A percentile compares a stretch with the other conserved stretches of the same genome.
These are phyloP conservation scores for Daldinia loculata DNA, from an alignment of 495 filamentous ascomycete species.

Conservation along the genomic window DNA sequence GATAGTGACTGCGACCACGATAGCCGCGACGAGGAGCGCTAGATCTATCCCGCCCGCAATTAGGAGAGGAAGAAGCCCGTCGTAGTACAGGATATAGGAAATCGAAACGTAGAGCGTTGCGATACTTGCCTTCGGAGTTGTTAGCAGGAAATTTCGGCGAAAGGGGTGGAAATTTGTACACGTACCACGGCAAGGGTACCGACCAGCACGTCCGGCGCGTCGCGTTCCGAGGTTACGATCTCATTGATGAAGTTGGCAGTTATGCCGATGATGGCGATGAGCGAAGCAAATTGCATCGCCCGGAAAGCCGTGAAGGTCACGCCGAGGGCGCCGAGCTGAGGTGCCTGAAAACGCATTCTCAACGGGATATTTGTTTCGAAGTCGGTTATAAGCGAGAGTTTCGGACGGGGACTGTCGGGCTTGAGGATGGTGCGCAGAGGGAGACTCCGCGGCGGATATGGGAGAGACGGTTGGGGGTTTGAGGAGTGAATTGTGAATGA, in stretches of 20 bases:
- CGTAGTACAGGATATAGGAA: conserved; percentile 77
- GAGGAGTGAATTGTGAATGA: conserved; percentile 47
- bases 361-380: conserved; percentile 43
- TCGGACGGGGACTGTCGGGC: conserved; percentile 32
- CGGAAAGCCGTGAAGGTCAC: conserved; percentile 79
- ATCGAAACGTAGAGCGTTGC: conserved; percentile 79
- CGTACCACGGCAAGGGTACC: conserved; percentile 82
- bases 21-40: conserved; percentile 73
- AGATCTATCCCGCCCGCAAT: conserved; percentile 70
- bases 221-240: conserved; percentile 69
- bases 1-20: conserved; percentile 73
- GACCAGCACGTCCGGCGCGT: conserved; percentile 75
- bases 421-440: conserved; percentile 45
- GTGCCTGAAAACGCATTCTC: conserved; percentile 47
- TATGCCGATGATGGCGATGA: conserved; percentile 84
- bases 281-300: conserved; percentile 71
- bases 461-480: conserved; percentile 39
- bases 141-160: conserved; percentile 14
- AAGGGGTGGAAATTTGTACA: conserved; percentile 39
- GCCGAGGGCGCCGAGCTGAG: conserved; percentile 77
- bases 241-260: conserved; percentile 83
- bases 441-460: conserved; percentile 41
- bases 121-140: conserved; percentile 68
- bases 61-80: conserved; percentile 77
- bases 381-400: conserved; percentile 46